A percentile compares a stretch with the other conserved stretches of the same genome.
Evolutionary conservation across 2,329 filamentous ascomycete species (phyloP).

Genomic region (Arachnopeziza araneosa): DNA sequence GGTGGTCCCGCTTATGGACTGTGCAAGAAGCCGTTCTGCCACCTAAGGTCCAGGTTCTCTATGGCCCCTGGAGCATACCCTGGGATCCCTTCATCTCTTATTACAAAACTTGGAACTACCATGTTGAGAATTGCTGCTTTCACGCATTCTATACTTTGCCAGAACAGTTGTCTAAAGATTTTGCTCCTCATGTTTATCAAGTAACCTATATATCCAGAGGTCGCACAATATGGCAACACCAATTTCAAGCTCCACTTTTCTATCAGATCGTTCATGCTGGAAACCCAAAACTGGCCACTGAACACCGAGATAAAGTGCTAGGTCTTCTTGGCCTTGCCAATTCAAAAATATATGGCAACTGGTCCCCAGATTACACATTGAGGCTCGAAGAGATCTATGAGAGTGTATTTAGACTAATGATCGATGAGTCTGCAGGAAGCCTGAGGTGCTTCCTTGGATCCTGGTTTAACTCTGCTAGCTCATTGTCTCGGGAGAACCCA

Average conservation of each 20-base stretch:
- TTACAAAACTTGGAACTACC: background rate
- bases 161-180: no score
- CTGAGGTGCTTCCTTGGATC: background rate
- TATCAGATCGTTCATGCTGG: no score
- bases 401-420: background rate
- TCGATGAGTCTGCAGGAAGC: background rate
- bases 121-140: no score
- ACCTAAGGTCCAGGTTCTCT: background rate
- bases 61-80: background rate
- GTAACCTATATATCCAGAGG: no score
- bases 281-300: background rate
- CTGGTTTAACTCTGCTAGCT: background rate
- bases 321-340: background rate
- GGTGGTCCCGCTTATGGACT: background rate
- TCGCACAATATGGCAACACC: no score
- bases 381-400: background rate
- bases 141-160: no score
- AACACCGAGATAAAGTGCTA: background rate
- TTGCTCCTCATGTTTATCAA: no score
- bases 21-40: background rate
- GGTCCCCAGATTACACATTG: background rate
- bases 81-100: background rate
- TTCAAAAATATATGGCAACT: background rate
- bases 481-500: background rate
- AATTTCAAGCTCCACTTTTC: no score